Conservation (phyloP, 1,139 yeast species). For the Blastobotrys malaysiensis region DNA sequence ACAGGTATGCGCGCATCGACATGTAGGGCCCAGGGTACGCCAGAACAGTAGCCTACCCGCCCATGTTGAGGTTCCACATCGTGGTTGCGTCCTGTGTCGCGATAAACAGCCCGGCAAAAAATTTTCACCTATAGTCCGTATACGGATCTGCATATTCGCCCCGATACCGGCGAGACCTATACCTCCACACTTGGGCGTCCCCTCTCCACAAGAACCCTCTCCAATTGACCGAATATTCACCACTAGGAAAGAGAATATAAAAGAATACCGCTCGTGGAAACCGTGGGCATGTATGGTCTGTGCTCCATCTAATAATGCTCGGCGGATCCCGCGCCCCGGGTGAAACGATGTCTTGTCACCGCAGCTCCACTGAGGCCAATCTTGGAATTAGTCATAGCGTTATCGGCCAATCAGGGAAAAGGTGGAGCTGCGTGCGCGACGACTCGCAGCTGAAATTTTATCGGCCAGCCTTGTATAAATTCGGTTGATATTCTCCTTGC, state of each 20-base stretch:
- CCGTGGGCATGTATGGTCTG: no score
- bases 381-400: slow-evolving; percentile 1
- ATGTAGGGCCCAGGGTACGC: neutral
- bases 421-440: slow-evolving; percentile 1
- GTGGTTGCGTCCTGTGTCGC: neutral
- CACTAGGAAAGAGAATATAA: no score
- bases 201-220: no score
- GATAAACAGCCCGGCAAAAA: neutral
- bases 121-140: neutral
- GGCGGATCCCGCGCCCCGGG: neutral
- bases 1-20: neutral
- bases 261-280: no score
- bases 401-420: slow-evolving; percentile 1
- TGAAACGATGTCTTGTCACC: neutral
- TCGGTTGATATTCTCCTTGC: neutral
- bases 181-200: neutral
- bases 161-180: neutral
- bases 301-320: no score
- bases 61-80: neutral
- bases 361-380: neutral
- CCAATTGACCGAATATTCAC: no score
- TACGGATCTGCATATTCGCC: neutral
- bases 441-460: neutral
- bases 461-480: neutral
- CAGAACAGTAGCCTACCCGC: neutral